Evolutionary conservation across 78 protist genomes (phyloP), one percentile per base, ranked within the genome.

Genomic region (Trichosphaerium sp.): DNA sequence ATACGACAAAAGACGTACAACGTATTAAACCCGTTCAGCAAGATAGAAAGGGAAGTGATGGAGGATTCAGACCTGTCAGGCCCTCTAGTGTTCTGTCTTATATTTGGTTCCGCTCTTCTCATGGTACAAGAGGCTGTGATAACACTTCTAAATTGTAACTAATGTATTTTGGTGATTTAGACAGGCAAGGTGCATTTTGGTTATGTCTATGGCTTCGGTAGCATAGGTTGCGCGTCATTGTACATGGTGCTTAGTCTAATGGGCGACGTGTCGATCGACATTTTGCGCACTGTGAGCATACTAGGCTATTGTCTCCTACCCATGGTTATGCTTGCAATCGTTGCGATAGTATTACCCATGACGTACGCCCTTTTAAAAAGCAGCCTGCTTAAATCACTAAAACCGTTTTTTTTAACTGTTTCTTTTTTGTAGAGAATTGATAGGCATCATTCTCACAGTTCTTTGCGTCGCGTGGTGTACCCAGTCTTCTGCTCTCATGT

Each of bases 11-110:
- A 83, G 75, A 71, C 90, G 48, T 1, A 66, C 15, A 38, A 80
- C 15, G 89, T 88, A 56, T 74, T 88, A 35, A 81, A 80, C 32
- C 92, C 92, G 31, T 35, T 69, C 26, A 70, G 58, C 65, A 49
- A 69, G 15, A 80, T 67, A 25, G 85, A 84, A 49, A 26, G 71
- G 18, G 51, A 71, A 57, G 41, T 87, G 52, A 75, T 92, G 88
- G 88, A 91, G 69, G 92, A 87, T 51, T 74, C 84, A 3, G 96
- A 92, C 47, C 48, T 92, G 35, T 93, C 94, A n/a, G 96, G 96
- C 7, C 96, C 96, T 5, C 64, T 92, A 21, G 32, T 92, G 28
- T 84, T 92, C 60, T 83, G 77, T 35, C 48, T 90, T 23, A 39
- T 61, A 35, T 64, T 88, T 35, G 94, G 94, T 55, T 70, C 71